Conservation (phyloP, 352 stramenopile genomes). For the Nothophytophthora sp. region DNA sequence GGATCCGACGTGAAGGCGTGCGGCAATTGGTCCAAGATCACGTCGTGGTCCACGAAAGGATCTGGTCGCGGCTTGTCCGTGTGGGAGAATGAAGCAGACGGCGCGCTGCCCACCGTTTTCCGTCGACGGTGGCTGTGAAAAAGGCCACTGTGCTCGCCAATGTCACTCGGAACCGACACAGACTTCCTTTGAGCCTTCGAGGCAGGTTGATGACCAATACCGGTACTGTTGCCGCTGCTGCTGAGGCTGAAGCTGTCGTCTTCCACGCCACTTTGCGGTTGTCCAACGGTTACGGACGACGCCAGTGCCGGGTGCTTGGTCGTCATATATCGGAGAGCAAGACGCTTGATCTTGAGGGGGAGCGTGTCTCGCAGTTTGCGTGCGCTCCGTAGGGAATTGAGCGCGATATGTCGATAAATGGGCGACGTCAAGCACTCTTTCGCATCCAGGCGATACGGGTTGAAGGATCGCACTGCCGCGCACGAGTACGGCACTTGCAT, state of each 20-base stretch:
- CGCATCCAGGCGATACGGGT: conserved; percentile 66
- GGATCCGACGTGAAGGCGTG: conserved; percentile 67
- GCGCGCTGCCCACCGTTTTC: conserved; percentile 19
- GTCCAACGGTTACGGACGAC: conserved; percentile 23
- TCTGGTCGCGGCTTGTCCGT: conserved; percentile 30
- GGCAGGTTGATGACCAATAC: conserved; percentile 8
- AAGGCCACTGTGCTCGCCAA: conserved; percentile 7
- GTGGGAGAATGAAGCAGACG: conserved; percentile 14
- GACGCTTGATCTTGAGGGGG: conserved; percentile 41
- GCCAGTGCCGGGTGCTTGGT: conserved; percentile 17
- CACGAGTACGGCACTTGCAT: conserved; percentile 82
- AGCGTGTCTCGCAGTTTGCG: conserved; percentile 64
- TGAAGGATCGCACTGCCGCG: conserved; percentile 73
- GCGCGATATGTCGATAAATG: conserved; percentile 69
- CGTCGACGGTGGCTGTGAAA: conserved; percentile 21
- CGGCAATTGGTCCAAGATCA: conserved; percentile 69
- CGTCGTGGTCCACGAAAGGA: conserved; percentile 51
- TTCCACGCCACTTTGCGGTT: conserved; percentile 4
- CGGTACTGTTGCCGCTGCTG: conserved; percentile 16
- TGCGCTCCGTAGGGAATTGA: conserved; percentile 55
- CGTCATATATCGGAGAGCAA: conserved; percentile 28
- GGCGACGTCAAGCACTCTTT: conserved; percentile 51
- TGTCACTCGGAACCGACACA: conserved; percentile 11
- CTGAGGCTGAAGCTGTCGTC: conserved; percentile 8
- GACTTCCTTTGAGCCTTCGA: conserved; percentile 24